Evolutionary conservation across 768 basidiomycete species (phyloP), one percentile per base, ranked within the genome.

Genomic region (Termitomyces sp.): DNA sequence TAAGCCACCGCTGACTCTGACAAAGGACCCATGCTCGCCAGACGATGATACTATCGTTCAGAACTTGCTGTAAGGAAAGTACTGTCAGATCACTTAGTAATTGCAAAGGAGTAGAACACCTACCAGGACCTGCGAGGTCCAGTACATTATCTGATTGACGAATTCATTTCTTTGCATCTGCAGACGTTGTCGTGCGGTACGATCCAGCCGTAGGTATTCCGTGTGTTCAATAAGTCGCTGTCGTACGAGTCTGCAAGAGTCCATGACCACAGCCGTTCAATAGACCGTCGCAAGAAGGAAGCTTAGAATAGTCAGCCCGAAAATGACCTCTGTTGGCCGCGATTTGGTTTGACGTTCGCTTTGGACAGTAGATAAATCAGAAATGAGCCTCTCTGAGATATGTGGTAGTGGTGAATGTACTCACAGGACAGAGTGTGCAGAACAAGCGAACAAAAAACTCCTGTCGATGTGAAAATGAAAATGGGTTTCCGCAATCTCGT

Each of bases 1-100:
- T 50, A 21, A 49, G 34, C 55, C 55, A 34, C 12, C 48, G 28
- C 23, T 43, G 55, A 35, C 42, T 17, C 27, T 43, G 55, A 30
- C 55, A 56, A 21, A 56, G 48, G 5, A 40, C 55, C 48, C 55
- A 56, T 39, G 48, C 55, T 28, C 48, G 47, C 55, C 55, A 56
- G 41, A 48, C 49, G 19, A 56, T 50, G 19, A 56, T 56, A 23
- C 55, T 39, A 21, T 56, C 48, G 34, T 56, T 50, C 32, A 50
- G 40, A 16, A 56, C 3, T 50, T 56, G 55, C 55, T 56, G 21
- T 5, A 19, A 42, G 21, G 12, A 10, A 30, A 19, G 14, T n/a
- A 1, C 17, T n/a, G 30, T 43, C 19, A 39, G 9, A 30, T 43
- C 12, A 4, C 10, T 28, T 10, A 2, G 11, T 10, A 53, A 11